Percentiles rank a stretch among this genome's conserved stretches.
Evolutionary conservation across 2,329 filamentous ascomycete species (phyloP).

Genomic region (Colletotrichum gloeosporioides): DNA sequence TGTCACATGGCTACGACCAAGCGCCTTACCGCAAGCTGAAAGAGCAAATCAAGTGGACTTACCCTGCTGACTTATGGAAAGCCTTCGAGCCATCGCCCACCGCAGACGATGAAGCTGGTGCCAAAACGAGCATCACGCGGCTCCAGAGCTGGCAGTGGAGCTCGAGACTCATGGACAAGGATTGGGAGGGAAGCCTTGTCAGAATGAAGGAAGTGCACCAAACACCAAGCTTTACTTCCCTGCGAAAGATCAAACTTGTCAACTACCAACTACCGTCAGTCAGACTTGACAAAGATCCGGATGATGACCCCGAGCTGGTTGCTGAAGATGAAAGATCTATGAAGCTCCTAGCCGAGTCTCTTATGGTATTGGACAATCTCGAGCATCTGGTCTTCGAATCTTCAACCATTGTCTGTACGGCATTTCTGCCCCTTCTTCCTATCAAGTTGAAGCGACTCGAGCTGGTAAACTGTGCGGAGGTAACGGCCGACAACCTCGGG

Average conservation of each 20-base stretch:
- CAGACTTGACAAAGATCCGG: conserved; percentile 36
- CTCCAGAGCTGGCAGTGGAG: conserved; percentile 68
- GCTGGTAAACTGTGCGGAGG: conserved; percentile 79
- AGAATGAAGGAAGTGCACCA: conserved; percentile 59
- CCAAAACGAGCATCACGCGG: conserved; percentile 36
- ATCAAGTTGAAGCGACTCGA: conserved; percentile 69
- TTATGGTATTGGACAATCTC: conserved; percentile 64
- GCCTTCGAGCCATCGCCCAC: conserved; percentile 55
- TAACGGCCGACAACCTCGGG: conserved; percentile 70
- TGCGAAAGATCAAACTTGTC: conserved; percentile 64
- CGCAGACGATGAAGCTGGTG: conserved; percentile 44
- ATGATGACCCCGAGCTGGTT: conserved; percentile 46
- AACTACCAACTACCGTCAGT: conserved; percentile 65
- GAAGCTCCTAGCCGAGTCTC: conserved; percentile 49
- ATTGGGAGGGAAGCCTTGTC: conserved; percentile 40
- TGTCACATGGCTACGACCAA: conserved; percentile 73
- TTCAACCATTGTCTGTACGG: conserved; percentile 73
- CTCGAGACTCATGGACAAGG: conserved; percentile 49
- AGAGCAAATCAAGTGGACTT: conserved; percentile 69
- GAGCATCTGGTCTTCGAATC: conserved; percentile 75
- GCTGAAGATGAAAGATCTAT: conserved; percentile 35
- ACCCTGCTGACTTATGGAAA: conserved; percentile 69
- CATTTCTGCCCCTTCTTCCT: conserved; percentile 73
- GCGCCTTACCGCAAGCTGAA: conserved; percentile 68
- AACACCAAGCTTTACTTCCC: conserved; percentile 58